Evolutionary conservation across 169 alveolate species (phyloP), one percentile per base, ranked within the genome.

Genomic region (Babesia microti): DNA sequence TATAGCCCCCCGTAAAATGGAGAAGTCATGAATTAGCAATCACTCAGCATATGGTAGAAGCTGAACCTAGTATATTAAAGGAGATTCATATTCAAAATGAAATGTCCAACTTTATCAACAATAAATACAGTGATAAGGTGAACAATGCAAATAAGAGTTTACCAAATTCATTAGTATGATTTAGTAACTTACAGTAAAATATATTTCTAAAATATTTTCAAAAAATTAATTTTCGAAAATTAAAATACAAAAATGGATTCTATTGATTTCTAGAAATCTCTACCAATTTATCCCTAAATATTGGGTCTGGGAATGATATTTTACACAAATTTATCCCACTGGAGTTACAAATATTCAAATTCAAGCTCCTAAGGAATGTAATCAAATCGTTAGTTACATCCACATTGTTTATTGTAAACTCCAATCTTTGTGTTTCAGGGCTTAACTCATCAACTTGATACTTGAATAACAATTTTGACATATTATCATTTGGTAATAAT

Each of bases 1-100:
- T 4, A 11, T 33, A 65, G 76, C 37, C 55, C 0, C 76, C 76
- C 5, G 46, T 65, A n/a, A 70, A 65, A 11, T 65, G 76, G 76
- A 44, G 76, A 0, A 51, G 55, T 39, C 76, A 65, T 27, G 76
- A 65, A 39, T 26, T 65, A 45, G 76, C 76, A 0, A n/a, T 65
- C 30, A 65, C 76, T 12, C 57, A 65, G 17, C 43, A 52, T 14
- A 65, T 65, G 76, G 70, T 65, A 6, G 76, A 65, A 18, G 76
- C 55, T 22, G 70, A 65, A 36, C 76, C 76, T 4, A 54, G 70
- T 14, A 37, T 65, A 3, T 12, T 45, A 15, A 56, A 70, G 12
- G 76, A 65, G 48, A 55, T 65, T 68, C 70, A 65, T 45, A 65
- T 70, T 5, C 76, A 65, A 45, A 44, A 26, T 22, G 55, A 65